Evolutionary conservation across 176 grass and related monocot species (phyloP), one percentile per base, ranked within the genome.

Genomic region (Oryza rufipogon): DNA sequence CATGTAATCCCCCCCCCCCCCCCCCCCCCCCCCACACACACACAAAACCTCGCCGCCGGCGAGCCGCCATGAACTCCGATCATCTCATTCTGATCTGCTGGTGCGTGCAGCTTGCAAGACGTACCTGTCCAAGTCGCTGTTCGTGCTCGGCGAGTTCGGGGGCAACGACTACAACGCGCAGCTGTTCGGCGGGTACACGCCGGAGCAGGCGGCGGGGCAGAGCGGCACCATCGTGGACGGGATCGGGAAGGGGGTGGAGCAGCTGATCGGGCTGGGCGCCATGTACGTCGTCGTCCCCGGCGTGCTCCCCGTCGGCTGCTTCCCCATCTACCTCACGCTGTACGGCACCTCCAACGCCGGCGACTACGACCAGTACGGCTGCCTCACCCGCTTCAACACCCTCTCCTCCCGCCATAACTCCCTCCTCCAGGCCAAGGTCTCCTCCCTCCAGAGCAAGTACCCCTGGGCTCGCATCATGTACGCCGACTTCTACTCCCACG

Each of bases 131-230:
- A 94, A 90, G 30, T 97, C 91, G 1, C 89, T 97, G 16, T 97
- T 97, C 78, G 83, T 97, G 0, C 78, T 97, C 2, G 94, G 94
- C 49, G 94, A 97, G 90, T 87, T 97, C 66, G 94, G 94, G 11
- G 94, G 94, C 39, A 99, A 99, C 78, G 97, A 99, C 81, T 99
- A 99, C 89, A 96, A 95, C 80, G 91, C 97, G 0, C 87, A 85
- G 81, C 47, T 99, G 28, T 99, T 99, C 83, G 83, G 87, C 49
- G 93, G 97, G 4, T 84, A 91, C 85, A 68, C 75, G 1, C 81
- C 94, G 22, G 83, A 91, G 60, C 56, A 87, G 64, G 92, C 91
- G 2, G 64, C 70, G 6, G 36, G 89, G 6, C 92, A 87, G 56
- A 79, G 75, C 65, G n/a, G 42, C 7, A 73, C 87, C 1, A 89